phyloP scores from a whole-genome alignment of 2,329 filamentous ascomycete genomes.

The Paracoccidioides lutzii region DNA sequence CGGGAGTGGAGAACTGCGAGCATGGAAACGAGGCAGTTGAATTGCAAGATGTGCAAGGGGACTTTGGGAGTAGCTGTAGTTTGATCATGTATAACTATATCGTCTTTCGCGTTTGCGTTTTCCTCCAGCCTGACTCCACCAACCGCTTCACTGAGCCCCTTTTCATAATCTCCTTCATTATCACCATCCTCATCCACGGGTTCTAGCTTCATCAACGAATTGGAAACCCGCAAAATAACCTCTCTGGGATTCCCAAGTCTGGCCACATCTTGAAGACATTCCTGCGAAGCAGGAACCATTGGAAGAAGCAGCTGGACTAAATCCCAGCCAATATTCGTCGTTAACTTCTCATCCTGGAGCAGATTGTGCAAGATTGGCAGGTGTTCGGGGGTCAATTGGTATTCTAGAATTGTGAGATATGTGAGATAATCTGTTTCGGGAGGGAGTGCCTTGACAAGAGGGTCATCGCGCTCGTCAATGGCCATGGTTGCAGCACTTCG shows the following conservation, averaged over 20 bases:
- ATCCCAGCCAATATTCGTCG: conserved; percentile 54
- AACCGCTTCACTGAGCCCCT: conserved; percentile 2
- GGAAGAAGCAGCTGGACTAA: conserved; percentile 49
- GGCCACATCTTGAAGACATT: conserved; percentile 50
- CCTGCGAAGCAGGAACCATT: conserved; percentile 43
- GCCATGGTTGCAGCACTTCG: neutral
- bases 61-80: conserved; percentile 3
- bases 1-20: conserved; percentile 46
- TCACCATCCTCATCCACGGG: conserved; percentile 27
- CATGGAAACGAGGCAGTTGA: conserved; percentile 36
- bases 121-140: conserved; percentile 13
- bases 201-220: conserved; percentile 45
- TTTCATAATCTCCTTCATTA: conserved; percentile 18
- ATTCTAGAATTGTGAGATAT: conserved; percentile 53
- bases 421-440: conserved; percentile 52
- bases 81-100: conserved; percentile 8
- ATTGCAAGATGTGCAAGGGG: conserved; percentile 25
- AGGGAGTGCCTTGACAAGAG: conserved; percentile 46
- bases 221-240: conserved; percentile 51
- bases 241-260: conserved; percentile 51
- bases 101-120: conserved; percentile 6
- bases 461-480: conserved; percentile 20
- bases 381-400: conserved; percentile 47
- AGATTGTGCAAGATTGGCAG: conserved; percentile 46
- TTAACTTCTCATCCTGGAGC: conserved; percentile 48